phyloP scores from a whole-genome alignment of 2,329 filamentous ascomycete genomes.

The Ascochyta fabae region DNA sequence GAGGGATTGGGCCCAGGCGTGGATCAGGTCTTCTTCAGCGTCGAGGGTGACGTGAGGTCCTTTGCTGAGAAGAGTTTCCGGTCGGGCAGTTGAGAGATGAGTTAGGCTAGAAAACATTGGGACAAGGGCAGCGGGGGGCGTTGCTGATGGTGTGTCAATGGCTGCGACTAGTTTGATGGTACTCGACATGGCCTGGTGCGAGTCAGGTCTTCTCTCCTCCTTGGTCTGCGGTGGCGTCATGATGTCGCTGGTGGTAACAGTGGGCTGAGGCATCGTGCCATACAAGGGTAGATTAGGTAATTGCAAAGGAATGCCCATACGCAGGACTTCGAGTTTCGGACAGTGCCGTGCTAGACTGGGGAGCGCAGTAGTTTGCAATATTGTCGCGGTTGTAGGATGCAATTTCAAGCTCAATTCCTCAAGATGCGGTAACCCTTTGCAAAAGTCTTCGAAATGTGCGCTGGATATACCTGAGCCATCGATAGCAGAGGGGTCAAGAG shows the following conservation, averaged over 20 bases:
- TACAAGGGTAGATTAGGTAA: constrained; percentile 28
- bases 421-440: constrained; percentile 30
- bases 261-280: constrained; percentile 1
- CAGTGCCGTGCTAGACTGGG: constrained; percentile 38
- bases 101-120: constrained; percentile 36
- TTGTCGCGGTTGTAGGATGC: constrained; percentile 32
- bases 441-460: constrained; percentile 38
- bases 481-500: constrained; percentile 35
- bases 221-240: constrained; percentile 13
- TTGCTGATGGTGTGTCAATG: constrained; percentile 1
- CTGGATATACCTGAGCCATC: constrained; percentile 37
- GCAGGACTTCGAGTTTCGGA: constrained; percentile 32
- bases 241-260: constrained; percentile 15
- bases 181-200: constrained; percentile 16
- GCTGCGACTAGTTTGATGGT: not conserved
- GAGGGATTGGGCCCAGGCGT: constrained; percentile 36
- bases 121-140: not conserved
- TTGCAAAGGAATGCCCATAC: constrained; percentile 35
- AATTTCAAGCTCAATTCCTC: constrained; percentile 35
- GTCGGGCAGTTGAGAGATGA: constrained; percentile 38
- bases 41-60: constrained; percentile 27
- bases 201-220: constrained; percentile 5
- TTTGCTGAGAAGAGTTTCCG: constrained; percentile 34
- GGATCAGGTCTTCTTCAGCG: constrained; percentile 37
- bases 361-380: constrained; percentile 34